Percentiles rank a stretch among this genome's conserved stretches.
These are phyloP conservation scores for Leptomonas pyrrhocoris DNA, from an alignment of 208 protist genomes.

Conservation along the genomic window DNA sequence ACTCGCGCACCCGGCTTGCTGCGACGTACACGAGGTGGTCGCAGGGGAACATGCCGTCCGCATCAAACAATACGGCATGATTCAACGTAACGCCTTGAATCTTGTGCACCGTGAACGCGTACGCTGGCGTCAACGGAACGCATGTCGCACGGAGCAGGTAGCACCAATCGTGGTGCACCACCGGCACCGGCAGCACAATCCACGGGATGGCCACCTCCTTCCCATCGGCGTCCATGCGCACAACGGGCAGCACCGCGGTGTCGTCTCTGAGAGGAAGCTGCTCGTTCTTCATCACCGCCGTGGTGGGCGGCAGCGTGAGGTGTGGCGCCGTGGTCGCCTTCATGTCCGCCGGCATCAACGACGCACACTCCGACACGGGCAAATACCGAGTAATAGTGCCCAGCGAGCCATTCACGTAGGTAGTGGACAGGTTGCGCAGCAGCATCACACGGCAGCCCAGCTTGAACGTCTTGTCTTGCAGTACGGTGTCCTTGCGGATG, in stretches of 20 bases:
- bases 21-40: conserved; percentile 91
- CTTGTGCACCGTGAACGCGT: conserved; percentile 93
- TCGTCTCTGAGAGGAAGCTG: neutral
- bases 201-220: conserved; percentile 79
- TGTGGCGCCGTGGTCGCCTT: conserved; percentile 13
- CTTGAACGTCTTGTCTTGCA: conserved; percentile 79
- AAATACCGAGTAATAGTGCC: conserved; percentile 76
- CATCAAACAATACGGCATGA: conserved; percentile 76
- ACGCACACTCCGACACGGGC: conserved; percentile 24
- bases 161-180: conserved; percentile 39
- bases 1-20: conserved; percentile 75
- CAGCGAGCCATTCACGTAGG: conserved; percentile 79
- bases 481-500: conserved; percentile 50
- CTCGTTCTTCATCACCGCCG: neutral
- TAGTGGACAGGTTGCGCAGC: conserved; percentile 68
- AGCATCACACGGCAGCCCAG: conserved; percentile 90
- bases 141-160: conserved; percentile 45
- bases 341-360: conserved; percentile 51
- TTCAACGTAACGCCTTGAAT: conserved; percentile 86
- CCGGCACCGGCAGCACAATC: conserved; percentile 45
- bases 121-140: conserved; percentile 83
- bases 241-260: conserved; percentile 54
- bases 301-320: neutral
- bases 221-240: conserved; percentile 72
- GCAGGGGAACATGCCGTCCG: conserved; percentile 72